Conservation (phyloP, 2,329 filamentous ascomycete genomes). For the Lecanosticta acicola region DNA sequence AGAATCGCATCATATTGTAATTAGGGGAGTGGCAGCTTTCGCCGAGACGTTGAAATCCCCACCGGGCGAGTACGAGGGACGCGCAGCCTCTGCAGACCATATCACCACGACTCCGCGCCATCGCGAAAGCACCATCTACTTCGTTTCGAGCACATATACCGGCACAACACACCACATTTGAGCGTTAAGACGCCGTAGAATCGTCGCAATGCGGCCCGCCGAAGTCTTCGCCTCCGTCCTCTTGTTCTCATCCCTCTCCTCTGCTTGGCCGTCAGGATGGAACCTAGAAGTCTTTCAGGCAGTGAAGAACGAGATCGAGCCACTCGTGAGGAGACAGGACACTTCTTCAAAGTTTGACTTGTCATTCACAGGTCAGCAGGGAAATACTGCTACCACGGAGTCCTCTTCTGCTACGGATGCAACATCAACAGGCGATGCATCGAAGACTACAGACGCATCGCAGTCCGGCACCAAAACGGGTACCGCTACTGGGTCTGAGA, state of each 20-base stretch:
- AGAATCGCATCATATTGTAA: background rate
- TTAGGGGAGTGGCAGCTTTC: background rate
- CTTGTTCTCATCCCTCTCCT: slow-evolving; percentile 28
- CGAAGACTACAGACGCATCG: slow-evolving; percentile 3
- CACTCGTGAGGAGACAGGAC: slow-evolving; percentile 24
- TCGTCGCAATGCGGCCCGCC: slow-evolving; percentile 31
- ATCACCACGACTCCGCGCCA: slow-evolving; percentile 8
- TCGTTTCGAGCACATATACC: slow-evolving; percentile 6
- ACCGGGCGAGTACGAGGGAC: slow-evolving; percentile 14
- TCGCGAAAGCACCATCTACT: slow-evolving; percentile 6
- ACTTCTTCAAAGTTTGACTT: slow-evolving; percentile 18
- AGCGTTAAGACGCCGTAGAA: slow-evolving; percentile 6
- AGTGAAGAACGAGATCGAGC: slow-evolving; percentile 25
- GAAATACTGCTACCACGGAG: slow-evolving; percentile 25
- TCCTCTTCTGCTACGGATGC: slow-evolving; percentile 15
- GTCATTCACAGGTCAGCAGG: slow-evolving; percentile 18
- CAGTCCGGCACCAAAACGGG: slow-evolving; percentile 9
- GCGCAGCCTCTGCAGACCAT: slow-evolving; percentile 13
- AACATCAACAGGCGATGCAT: slow-evolving; percentile 15
- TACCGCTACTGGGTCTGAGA: slow-evolving; percentile 13
- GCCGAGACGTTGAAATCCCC: slow-evolving; percentile 10
- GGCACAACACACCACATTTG: slow-evolving; percentile 2
- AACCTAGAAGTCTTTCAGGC: slow-evolving; percentile 19
- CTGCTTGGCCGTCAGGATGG: slow-evolving; percentile 27
- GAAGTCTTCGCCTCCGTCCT: slow-evolving; percentile 29